These are phyloP conservation scores for Gossypium rotundifolium DNA, from an alignment of 345 rosid species.

Conservation along the genomic window DNA sequence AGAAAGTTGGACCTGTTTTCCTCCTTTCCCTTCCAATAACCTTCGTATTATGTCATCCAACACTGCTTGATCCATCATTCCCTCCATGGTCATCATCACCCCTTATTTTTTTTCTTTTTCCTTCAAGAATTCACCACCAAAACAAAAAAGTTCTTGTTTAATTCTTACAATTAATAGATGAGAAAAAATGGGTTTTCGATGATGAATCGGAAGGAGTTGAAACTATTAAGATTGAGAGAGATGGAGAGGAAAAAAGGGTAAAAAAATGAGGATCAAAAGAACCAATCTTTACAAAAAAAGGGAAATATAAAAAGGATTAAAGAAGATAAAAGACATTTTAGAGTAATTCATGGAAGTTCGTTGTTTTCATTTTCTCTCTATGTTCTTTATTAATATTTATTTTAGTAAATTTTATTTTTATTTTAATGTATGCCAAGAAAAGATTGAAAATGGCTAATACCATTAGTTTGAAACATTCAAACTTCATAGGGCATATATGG, in stretches of 20 bases:
- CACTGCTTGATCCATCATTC: constrained; percentile 65
- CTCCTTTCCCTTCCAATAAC: constrained; percentile 86
- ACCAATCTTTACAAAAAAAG: background rate
- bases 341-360: constrained; percentile 23
- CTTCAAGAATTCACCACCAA: background rate
- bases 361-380: constrained; percentile 15
- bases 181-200: background rate
- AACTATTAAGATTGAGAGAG: background rate
- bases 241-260: background rate
- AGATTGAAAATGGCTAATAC: background rate
- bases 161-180: background rate
- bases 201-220: background rate
- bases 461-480: constrained; percentile 37
- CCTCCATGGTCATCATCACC: constrained; percentile 66
- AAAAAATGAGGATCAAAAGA: constrained; percentile 20
- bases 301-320: constrained; percentile 9
- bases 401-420: background rate
- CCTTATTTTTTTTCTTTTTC: background rate
- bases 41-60: constrained; percentile 92
- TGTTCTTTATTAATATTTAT: background rate
- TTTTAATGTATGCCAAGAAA: background rate
- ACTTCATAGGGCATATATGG: constrained; percentile 7
- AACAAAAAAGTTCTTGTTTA: background rate
- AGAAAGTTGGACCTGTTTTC: constrained; percentile 93
- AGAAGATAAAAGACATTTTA: constrained; percentile 8